A percentile compares a stretch with the other conserved stretches of the same genome.
Conservation (phyloP, 805 yeast species). For the Schwanniomyces vanrijiae region DNA sequence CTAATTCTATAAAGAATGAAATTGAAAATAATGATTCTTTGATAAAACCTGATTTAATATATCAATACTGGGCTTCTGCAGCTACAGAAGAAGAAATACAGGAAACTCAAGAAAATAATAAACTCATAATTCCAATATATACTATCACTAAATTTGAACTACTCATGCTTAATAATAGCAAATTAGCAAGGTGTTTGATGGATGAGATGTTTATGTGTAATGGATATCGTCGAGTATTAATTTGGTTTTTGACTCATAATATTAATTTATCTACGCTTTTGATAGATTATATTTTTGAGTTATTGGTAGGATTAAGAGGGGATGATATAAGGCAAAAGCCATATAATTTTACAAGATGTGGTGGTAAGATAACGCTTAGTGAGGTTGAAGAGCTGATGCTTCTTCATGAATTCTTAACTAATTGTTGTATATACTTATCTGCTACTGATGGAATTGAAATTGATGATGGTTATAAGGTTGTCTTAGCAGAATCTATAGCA, state of each 20-base stretch:
- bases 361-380: constrained; percentile 47
- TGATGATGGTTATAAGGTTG: constrained; percentile 27
- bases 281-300: constrained; percentile 63
- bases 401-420: constrained; percentile 67
- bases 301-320: constrained; percentile 60
- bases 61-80: constrained; percentile 42
- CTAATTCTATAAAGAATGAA: constrained; percentile 51
- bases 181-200: constrained; percentile 53
- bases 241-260: constrained; percentile 66
- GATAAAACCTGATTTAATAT: constrained; percentile 52
- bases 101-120: constrained; percentile 23
- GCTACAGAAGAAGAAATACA: constrained; percentile 25
- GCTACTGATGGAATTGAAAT: constrained; percentile 32
- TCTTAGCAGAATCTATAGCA: constrained; percentile 32
- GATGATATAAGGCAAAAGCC: constrained; percentile 16
- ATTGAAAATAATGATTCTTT: constrained; percentile 13
- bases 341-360: constrained; percentile 56
- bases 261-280: constrained; percentile 53
- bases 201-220: constrained; percentile 72
- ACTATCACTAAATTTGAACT: constrained; percentile 49
- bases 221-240: constrained; percentile 61
- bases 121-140: constrained; percentile 29
- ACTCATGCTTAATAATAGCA: constrained; percentile 50
- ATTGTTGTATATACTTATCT: constrained; percentile 34
- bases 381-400: constrained; percentile 65